Evolutionary conservation across 176 grass and related monocot species (phyloP).

Genomic region (Oryza glaberrima): DNA sequence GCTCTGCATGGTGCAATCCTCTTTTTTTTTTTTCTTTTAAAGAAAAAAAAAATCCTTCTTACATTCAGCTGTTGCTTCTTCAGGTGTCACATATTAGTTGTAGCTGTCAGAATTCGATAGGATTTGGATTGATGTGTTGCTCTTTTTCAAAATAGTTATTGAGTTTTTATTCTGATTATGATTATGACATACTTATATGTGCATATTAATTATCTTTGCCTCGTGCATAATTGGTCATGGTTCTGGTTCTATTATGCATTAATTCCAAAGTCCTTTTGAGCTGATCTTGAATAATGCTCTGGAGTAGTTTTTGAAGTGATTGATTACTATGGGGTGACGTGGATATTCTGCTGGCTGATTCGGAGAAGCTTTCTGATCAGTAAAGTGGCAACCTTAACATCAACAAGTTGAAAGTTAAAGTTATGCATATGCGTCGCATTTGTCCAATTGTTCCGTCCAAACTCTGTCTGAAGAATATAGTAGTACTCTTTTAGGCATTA

Average conservation of each 20-base stretch:
- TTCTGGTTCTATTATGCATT: not conserved
- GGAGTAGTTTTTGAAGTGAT: not conserved
- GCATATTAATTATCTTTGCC: not conserved
- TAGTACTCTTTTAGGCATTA: not conserved
- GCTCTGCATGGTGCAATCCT: not conserved
- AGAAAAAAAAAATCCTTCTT: not conserved
- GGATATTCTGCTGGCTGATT: conserved; percentile 37
- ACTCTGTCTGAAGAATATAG: conserved; percentile 7
- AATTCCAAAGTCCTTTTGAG: not conserved
- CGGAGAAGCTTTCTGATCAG: conserved; percentile 21
- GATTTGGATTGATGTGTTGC: not conserved
- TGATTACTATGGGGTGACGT: not conserved
- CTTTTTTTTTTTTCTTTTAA: not conserved
- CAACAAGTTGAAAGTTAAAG: conserved; percentile 36
- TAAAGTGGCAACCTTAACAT: conserved; percentile 31
- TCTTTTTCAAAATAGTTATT: conserved; percentile 6
- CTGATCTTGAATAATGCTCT: not conserved
- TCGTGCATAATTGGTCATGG: not conserved
- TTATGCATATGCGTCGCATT: not conserved
- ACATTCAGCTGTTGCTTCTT: not conserved
- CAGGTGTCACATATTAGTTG: not conserved
- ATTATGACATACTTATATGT: not conserved
- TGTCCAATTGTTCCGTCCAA: conserved; percentile 8
- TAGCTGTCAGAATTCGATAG: not conserved
- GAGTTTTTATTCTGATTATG: not conserved